Base-by-base conservation (phyloP, 495 filamentous ascomycete species). In the Aspergillus sparsus region DNA sequence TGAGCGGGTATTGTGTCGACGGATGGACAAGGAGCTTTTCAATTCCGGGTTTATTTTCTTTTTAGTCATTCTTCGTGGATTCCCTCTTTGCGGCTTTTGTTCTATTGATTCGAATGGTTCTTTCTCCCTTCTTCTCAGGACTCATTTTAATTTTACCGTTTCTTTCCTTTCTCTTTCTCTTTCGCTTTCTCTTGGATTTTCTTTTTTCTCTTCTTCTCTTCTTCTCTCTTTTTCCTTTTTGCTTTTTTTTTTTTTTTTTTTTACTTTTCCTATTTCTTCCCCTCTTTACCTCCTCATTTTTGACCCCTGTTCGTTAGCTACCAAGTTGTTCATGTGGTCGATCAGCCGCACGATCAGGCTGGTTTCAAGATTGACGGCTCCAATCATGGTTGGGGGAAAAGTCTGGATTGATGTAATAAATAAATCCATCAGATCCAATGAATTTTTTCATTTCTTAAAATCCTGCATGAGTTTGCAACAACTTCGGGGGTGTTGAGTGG, bases 271-370 rank as follows among this genome's bases (percentile, higher is more conserved):
- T 32, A 36, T 63, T 58, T 55, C 37, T 46, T 66, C 44, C 54
- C 21, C 21, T 27, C 3, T 27, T 27, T 27, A 18, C 15, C 44
- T 21, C 6, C 15, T 47, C 27, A 46, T 10, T 47, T 47, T 15
- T 47, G 9, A 18, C 44, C 7, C 16, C 15, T 63, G 53, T 53
- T 55, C 55, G 55, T 67, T 65, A 58, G 64, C 68, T 63, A 60
- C 60, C 45, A 57, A 36, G 44, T 58, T 53, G 49, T 42, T 63
- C 18, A 35, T 60, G 42, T 64, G 62, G 62, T 55, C 54, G 42
- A 32, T 68, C 56, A 62, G 61, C 60, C 66, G 71, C 66, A 68
- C 63, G 62, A 72, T 67, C 63, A 72, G 59, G 64, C 65, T 69
- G 65, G 66, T 67, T 68, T 71, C 72, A 61, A 49, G 61, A 53